Evolutionary conservation across 2,329 filamentous ascomycete genomes (phyloP).

Genomic region (Stemphylium lycopersici): DNA sequence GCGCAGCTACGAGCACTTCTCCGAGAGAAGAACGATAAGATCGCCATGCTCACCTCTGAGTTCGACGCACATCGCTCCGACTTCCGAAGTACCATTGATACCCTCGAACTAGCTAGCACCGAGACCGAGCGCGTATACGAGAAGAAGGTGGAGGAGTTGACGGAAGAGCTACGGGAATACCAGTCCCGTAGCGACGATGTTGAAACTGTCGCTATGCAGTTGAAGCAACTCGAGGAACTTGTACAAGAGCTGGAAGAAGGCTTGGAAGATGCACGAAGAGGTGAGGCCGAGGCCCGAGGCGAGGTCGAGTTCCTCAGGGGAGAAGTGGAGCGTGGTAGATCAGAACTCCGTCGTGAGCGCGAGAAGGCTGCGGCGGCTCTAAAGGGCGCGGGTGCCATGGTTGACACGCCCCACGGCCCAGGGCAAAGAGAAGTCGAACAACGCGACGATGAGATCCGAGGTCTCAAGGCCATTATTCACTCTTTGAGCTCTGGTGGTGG

Average conservation of each 20-base stretch:
- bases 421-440: constrained; percentile 80
- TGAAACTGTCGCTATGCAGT: constrained; percentile 84
- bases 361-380: constrained; percentile 75
- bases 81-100: constrained; percentile 96
- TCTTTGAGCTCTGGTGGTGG: constrained; percentile 76
- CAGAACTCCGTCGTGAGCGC: constrained; percentile 84
- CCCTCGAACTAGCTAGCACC: constrained; percentile 89
- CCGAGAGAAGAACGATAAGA: constrained; percentile 96
- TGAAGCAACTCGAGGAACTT: constrained; percentile 94
- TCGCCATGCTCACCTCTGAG: constrained; percentile 87
- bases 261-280: constrained; percentile 88
- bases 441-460: constrained; percentile 96
- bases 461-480: constrained; percentile 97
- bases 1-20: constrained; percentile 79
- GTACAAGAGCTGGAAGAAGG: constrained; percentile 97
- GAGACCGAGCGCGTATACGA: constrained; percentile 98
- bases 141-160: constrained; percentile 83
- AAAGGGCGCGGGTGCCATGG: constrained; percentile 59
- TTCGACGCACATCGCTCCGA: constrained; percentile 95
- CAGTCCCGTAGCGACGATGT: constrained; percentile 87
- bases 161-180: constrained; percentile 81
- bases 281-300: constrained; percentile 92
- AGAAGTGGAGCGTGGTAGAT: constrained; percentile 88
- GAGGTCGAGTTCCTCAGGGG: constrained; percentile 95
- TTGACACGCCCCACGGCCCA: constrained; percentile 49